Evolutionary conservation across 1,284 basidiomycete species (phyloP).

Genomic region (Ceratobasidium sp.): DNA sequence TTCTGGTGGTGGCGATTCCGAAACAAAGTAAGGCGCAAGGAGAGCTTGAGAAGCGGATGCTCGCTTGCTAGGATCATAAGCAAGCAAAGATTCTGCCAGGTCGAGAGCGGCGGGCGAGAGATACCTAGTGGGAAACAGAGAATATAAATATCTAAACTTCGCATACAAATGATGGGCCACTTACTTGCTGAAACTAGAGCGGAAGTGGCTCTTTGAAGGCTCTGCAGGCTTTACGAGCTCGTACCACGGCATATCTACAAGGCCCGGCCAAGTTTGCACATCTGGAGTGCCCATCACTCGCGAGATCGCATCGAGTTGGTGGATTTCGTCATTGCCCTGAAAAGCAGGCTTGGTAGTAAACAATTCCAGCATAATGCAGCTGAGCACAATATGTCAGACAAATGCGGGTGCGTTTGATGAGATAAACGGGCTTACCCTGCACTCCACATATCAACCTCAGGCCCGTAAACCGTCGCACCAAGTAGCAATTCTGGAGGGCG

Average conservation of each 20-base stretch:
- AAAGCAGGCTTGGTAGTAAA: slow-evolving; percentile 95
- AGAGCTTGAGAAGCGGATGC: slow-evolving; percentile 84
- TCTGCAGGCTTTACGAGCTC: slow-evolving; percentile 95
- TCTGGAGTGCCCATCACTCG: slow-evolving; percentile 89
- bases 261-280: slow-evolving; percentile 82
- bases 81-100: slow-evolving; percentile 82
- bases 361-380: slow-evolving; percentile 98
- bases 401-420: slow-evolving; percentile 21
- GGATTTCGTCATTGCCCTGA: slow-evolving; percentile 96
- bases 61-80: slow-evolving; percentile 85
- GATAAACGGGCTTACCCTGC: slow-evolving; percentile 75
- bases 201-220: slow-evolving; percentile 74
- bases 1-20: slow-evolving; percentile 78
- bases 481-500: slow-evolving; percentile 95
- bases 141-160: slow-evolving; percentile 31
- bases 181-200: slow-evolving; percentile 82
- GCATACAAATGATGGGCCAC: slow-evolving; percentile 48
- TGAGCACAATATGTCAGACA: slow-evolving; percentile 52
- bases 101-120: slow-evolving; percentile 84
- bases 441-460: slow-evolving; percentile 99
- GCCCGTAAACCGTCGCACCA: slow-evolving; percentile 95
- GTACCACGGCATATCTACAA: slow-evolving; percentile 93
- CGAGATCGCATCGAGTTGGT: slow-evolving; percentile 94
- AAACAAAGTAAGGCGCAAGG: slow-evolving; percentile 81
- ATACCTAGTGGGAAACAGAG: slow-evolving; percentile 64